Base-by-base conservation (phyloP, 2,329 filamentous ascomycete genomes). In the Xenoacremonium recifei region DNA sequence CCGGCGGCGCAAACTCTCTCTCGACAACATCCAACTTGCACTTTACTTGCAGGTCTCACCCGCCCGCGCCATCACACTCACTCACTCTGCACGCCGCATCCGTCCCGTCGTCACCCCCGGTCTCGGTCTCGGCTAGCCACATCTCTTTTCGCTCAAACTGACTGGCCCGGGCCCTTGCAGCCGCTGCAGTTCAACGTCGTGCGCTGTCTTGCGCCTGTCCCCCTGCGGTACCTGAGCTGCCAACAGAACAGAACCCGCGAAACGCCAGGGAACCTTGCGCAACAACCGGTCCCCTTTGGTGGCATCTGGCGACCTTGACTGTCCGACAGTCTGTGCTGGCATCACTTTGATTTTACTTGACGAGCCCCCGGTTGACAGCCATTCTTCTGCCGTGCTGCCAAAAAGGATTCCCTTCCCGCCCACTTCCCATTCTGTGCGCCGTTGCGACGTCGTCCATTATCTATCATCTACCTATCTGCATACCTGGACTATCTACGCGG, bases 261-360 rank as follows among this genome's bases (percentile, higher is more conserved):
- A 56, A 56, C 54, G 53, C 50, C 47, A 49, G 54, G 54, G 58
- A 49, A 49, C 53, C 54, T 39, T 42, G 54, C 47, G 27, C 45
- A 45, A 42, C 51, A 43, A 45, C 49, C 42, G 29, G 33, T 47
- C 45, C 37, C 39, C 33, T 44, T 39, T 31, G 27, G 19, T 38
- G 43, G 48, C 39, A 46, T 48, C 44, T 44, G 42, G 32, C 16
- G 32, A 31, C 17, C 16, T 34, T 18, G 23, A 27, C 23, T n/a
- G 29, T 31, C 7, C 29, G 50, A 36, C 34, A 54, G 52, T 51
- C 50, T 57, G 54, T 52, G 54, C 47, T 57, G 45, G 47, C 47
- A 45, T 27, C 21, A n/a, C 34, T 35, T 37, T 18, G 13, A 19
- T 23, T 33, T 43, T 41, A 33, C 16, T 36, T 19, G 18, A n/a